Evolutionary conservation across 164 flowering plant species (phyloP).

Genomic region (Stephania yunnanensis): DNA sequence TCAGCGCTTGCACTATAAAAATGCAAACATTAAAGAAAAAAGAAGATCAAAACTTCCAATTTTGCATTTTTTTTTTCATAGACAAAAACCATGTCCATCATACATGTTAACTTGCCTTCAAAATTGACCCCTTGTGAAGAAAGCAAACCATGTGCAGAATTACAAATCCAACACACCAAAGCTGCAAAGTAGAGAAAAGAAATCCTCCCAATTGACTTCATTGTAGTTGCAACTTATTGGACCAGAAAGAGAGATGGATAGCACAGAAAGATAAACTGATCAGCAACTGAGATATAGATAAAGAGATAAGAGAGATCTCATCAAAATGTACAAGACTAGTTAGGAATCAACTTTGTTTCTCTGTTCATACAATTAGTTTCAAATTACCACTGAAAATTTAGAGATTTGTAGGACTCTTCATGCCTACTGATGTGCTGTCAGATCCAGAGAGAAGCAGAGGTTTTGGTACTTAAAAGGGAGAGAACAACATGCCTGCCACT

Average conservation of each 20-base stretch:
- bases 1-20: constrained; percentile 65
- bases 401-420: not conserved
- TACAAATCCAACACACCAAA: constrained; percentile 34
- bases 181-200: constrained; percentile 23
- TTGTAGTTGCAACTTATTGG: constrained; percentile 12
- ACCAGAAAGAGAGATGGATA: constrained; percentile 8
- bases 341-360: constrained; percentile 7
- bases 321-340: constrained; percentile 10
- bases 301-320: constrained; percentile 7
- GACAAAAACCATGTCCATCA: too few relatives aligned
- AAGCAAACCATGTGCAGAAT: constrained; percentile 46
- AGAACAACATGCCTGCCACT: constrained; percentile 48
- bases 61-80: not conserved
- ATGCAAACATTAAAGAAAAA: not conserved
- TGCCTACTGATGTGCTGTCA: constrained; percentile 28
- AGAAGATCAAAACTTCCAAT: not conserved
- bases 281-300: not conserved
- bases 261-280: constrained; percentile 4
- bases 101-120: constrained; percentile 52
- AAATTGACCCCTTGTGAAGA: constrained; percentile 85
- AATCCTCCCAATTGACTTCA: constrained; percentile 28
- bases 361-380: constrained; percentile 9
- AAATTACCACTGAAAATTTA: constrained; percentile 15
- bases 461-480: constrained; percentile 26
- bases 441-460: constrained; percentile 22